A percentile compares a stretch with the other conserved stretches of the same genome.
Conservation (phyloP, 2,329 filamentous ascomycete species). For the Periconia digitata region DNA sequence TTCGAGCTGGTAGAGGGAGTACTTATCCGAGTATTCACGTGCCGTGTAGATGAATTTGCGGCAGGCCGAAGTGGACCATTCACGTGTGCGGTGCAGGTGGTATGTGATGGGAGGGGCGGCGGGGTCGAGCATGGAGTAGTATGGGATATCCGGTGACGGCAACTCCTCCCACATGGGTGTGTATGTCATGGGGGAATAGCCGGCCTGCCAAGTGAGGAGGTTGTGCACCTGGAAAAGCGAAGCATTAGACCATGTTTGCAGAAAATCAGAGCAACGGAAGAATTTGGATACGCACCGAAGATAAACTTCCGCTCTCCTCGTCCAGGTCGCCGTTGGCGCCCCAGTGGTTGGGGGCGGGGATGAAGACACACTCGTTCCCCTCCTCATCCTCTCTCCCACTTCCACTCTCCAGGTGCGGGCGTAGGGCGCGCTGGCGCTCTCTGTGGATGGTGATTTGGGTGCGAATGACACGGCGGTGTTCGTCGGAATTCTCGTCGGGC, state of each 20-base stretch:
- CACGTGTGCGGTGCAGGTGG: constrained; percentile 41
- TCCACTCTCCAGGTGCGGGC: constrained; percentile 40
- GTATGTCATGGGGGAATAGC: constrained; percentile 36
- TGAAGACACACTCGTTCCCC: constrained; percentile 40
- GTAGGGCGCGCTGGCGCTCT: constrained; percentile 35
- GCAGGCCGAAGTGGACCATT: constrained; percentile 38
- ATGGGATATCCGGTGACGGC: constrained; percentile 36
- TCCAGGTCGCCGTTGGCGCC: constrained; percentile 41
- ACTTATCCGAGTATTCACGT: constrained; percentile 40
- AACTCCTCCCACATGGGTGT: constrained; percentile 36
- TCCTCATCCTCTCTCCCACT: constrained; percentile 39
- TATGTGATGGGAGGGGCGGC: constrained; percentile 35
- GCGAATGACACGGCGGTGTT: constrained; percentile 35
- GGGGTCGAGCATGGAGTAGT: constrained; percentile 38
- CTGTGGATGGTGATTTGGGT: constrained; percentile 40
- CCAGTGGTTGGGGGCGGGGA: constrained; percentile 42
- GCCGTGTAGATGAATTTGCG: constrained; percentile 41
- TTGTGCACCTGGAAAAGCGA: constrained; percentile 32
- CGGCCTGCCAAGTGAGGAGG: constrained; percentile 40
- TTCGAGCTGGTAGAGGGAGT: constrained; percentile 40
- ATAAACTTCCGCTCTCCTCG: constrained; percentile 40
- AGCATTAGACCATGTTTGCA: background rate
- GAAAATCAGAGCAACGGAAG: constrained; percentile 1
- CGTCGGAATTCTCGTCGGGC: constrained; percentile 40
- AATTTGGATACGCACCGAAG: constrained; percentile 28